Conservation (phyloP, 1,284 basidiomycete genomes). For the Flammula alnicola region DNA sequence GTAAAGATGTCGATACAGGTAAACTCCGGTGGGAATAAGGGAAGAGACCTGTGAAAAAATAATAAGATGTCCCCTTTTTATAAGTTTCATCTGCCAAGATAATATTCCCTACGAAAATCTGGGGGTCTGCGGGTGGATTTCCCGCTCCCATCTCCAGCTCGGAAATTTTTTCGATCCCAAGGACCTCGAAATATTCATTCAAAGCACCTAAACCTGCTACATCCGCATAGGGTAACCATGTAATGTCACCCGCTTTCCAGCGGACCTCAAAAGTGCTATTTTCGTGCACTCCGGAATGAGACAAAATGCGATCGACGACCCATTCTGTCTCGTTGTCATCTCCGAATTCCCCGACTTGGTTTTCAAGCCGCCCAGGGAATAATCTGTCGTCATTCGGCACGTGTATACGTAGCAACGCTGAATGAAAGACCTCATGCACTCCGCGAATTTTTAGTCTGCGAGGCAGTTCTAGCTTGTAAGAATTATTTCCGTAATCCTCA, state of each 20-base stretch:
- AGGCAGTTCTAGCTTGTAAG: conserved; percentile 34
- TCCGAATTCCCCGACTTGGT: conserved; percentile 11
- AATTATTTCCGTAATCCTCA: conserved; percentile 31
- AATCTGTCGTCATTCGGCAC: conserved; percentile 16
- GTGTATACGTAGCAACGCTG: conserved; percentile 27
- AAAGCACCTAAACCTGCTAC: conserved; percentile 26
- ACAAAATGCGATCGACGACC: conserved; percentile 28
- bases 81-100: too few relatives aligned
- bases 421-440: too few relatives aligned
- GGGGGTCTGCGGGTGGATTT: too few relatives aligned
- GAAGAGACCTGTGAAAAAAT: too few relatives aligned
- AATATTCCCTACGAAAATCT: too few relatives aligned
- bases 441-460: conserved; percentile 29
- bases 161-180: conserved; percentile 1
- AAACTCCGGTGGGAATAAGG: too few relatives aligned
- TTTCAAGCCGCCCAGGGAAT: conserved; percentile 28
- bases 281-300: conserved; percentile 27
- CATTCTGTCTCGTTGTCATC: conserved; percentile 25
- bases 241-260: conserved; percentile 35
- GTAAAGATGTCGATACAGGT: too few relatives aligned
- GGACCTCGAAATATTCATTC: conserved; percentile 22
- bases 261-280: conserved; percentile 30
- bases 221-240: conserved; percentile 33
- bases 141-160: too few relatives aligned
- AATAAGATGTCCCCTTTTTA: too few relatives aligned